These are phyloP conservation scores for Cicer arietinum DNA, from an alignment of 306 rosid species.

Conservation along the genomic window DNA sequence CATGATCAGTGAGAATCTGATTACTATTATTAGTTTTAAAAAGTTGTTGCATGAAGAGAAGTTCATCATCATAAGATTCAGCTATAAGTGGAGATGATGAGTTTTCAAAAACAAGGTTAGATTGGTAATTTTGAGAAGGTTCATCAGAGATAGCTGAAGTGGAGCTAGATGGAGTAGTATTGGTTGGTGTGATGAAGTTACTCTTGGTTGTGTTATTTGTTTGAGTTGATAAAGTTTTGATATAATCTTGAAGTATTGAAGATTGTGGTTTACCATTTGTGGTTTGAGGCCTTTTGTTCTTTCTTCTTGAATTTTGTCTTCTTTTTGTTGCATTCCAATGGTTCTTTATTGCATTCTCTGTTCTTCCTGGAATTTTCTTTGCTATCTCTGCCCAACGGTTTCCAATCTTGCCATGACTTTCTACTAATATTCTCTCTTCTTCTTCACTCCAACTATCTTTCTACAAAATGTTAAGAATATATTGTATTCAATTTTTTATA, in stretches of 20 bases:
- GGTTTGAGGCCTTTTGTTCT: constrained; percentile 55
- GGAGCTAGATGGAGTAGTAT: background rate
- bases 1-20: constrained; percentile 22
- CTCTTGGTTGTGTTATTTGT: background rate
- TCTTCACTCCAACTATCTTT: constrained; percentile 53
- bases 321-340: constrained; percentile 97
- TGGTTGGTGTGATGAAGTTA: background rate
- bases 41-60: constrained; percentile 69
- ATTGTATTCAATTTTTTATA: too few species aligned
- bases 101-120: constrained; percentile 2
- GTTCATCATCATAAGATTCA: constrained; percentile 60
- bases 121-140: background rate
- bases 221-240: constrained; percentile 47
- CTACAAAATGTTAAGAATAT: constrained; percentile 39
- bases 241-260: constrained; percentile 78
- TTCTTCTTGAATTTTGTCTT: constrained; percentile 81
- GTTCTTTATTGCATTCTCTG: constrained; percentile 87
- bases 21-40: constrained; percentile 42
- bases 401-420: constrained; percentile 68
- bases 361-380: constrained; percentile 73
- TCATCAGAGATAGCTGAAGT: background rate
- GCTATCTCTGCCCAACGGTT: constrained; percentile 94
- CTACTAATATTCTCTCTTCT: constrained; percentile 74
- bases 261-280: constrained; percentile 62
- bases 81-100: background rate